A percentile compares a stretch with the other conserved stretches of the same genome.
Evolutionary conservation across 2,329 filamentous ascomycete species (phyloP).

Genomic region (Epichloe sibirici): DNA sequence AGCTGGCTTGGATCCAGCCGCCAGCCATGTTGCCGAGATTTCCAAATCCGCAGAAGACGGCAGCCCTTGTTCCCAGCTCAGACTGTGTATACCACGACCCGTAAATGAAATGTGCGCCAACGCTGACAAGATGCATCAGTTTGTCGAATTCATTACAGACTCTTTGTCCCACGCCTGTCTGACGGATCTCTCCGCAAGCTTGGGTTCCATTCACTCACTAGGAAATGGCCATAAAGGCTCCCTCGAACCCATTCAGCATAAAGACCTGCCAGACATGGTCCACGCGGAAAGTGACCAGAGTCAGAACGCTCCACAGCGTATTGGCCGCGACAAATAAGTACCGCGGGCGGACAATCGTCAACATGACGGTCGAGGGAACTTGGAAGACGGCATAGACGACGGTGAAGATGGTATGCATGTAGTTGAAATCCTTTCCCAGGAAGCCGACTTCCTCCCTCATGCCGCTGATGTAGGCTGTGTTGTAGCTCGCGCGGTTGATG

Average conservation of each 20-base stretch:
- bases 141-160: neutral
- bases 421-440: constrained; percentile 27
- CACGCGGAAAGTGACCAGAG: constrained; percentile 29
- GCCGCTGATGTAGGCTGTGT: constrained; percentile 29
- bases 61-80: constrained; percentile 28
- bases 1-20: constrained; percentile 31
- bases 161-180: too few species aligned
- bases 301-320: constrained; percentile 30
- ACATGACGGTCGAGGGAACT: constrained; percentile 29
- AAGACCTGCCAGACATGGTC: constrained; percentile 31
- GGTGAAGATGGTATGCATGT: constrained; percentile 23
- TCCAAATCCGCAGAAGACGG: constrained; percentile 29
- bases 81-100: constrained; percentile 31
- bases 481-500: constrained; percentile 30
- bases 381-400: constrained; percentile 31
- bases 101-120: constrained; percentile 31
- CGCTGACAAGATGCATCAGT: constrained; percentile 11
- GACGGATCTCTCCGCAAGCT: too few species aligned
- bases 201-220: constrained; percentile 18
- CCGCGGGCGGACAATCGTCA: constrained; percentile 18
- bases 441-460: constrained; percentile 27
- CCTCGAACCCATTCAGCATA: constrained; percentile 30
- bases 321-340: constrained; percentile 31
- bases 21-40: constrained; percentile 31
- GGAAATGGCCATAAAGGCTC: constrained; percentile 29